phyloP scores from a whole-genome alignment of 2,329 filamentous ascomycete genomes.

The Arthrinium phaeospermum region DNA sequence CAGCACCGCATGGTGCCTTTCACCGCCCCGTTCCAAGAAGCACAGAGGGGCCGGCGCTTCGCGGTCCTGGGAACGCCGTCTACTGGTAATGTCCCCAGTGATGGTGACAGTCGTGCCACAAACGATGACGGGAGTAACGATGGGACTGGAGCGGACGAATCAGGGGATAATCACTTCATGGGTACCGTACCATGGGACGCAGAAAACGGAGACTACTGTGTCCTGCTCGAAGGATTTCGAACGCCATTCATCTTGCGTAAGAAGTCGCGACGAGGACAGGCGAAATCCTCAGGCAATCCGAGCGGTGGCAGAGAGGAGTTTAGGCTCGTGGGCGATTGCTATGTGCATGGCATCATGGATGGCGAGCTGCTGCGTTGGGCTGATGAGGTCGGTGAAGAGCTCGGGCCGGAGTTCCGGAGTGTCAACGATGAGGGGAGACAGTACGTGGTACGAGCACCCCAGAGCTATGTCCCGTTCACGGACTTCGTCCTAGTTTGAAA shows the following conservation, averaged over 20 bases:
- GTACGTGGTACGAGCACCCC: background rate
- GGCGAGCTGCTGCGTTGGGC: background rate
- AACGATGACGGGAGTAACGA: background rate
- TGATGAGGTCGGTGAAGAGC: background rate
- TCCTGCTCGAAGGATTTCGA: background rate
- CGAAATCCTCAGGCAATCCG: too few relatives aligned
- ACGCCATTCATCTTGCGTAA: background rate
- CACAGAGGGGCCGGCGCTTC: background rate
- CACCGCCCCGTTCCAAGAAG: background rate
- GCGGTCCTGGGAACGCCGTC: background rate
- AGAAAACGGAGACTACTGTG: background rate
- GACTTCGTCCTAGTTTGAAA: background rate
- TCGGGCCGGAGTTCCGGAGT: background rate
- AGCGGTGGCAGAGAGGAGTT: background rate
- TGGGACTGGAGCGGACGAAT: background rate
- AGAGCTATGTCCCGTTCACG: background rate
- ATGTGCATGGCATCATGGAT: background rate
- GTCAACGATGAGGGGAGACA: background rate
- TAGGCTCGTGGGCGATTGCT: background rate
- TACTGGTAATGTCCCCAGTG: background rate
- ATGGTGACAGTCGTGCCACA: too few relatives aligned
- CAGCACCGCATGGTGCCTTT: background rate
- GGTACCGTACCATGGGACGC: background rate
- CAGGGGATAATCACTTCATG: background rate
- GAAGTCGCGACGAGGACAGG: background rate